phyloP scores from a whole-genome alignment of 2,329 filamentous ascomycete species.

The Paraconiothyrium sp. region DNA sequence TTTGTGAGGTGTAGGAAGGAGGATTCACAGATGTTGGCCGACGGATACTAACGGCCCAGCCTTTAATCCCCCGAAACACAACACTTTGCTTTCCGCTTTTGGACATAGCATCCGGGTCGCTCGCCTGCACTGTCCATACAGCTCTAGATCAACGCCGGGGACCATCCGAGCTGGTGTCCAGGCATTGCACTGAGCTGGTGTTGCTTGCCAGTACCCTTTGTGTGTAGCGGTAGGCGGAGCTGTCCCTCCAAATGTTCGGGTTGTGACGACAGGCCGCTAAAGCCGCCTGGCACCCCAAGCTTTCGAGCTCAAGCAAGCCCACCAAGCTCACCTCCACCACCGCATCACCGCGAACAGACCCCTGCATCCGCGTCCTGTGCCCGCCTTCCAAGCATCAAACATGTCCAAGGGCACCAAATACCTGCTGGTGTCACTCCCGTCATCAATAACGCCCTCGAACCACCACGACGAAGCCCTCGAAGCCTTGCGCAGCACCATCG shows the following conservation, averaged over 20 bases:
- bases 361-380: constrained; percentile 23
- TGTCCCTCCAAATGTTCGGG: neutral
- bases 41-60: constrained; percentile 26
- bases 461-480: constrained; percentile 83
- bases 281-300: constrained; percentile 28
- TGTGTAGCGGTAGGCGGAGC: constrained; percentile 1
- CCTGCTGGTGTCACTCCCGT: constrained; percentile 88
- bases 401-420: constrained; percentile 70
- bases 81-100: constrained; percentile 17
- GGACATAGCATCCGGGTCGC: constrained; percentile 22
- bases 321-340: constrained; percentile 28
- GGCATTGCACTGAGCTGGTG: neutral
- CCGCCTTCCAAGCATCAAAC: constrained; percentile 33
- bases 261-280: constrained; percentile 20
- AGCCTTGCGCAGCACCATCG: constrained; percentile 76
- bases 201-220: neutral
- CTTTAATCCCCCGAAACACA: constrained; percentile 1
- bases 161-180: neutral
- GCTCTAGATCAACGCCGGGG: constrained; percentile 23
- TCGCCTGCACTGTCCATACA: constrained; percentile 24
- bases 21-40: neutral
- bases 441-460: constrained; percentile 82
- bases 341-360: constrained; percentile 13
- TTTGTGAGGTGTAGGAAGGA: constrained; percentile 22
- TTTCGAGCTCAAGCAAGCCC: constrained; percentile 29